phyloP scores from a whole-genome alignment of 1,284 basidiomycete genomes.

The Xanthoconium separans region DNA sequence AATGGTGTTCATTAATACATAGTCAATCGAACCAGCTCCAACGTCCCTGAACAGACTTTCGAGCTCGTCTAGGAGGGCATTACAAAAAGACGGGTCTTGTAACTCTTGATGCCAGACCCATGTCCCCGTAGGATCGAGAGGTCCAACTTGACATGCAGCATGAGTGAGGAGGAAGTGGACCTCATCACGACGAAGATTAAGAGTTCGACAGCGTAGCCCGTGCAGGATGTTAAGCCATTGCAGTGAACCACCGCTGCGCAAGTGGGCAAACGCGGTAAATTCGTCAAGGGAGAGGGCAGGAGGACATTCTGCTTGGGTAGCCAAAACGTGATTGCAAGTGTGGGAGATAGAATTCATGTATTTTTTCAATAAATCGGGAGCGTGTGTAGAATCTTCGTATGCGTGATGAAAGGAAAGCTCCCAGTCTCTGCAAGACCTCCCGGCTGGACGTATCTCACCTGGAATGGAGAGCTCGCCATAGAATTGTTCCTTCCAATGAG shows the following conservation, averaged over 20 bases:
- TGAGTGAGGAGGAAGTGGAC: conserved; percentile 41
- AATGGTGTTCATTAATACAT: not conserved
- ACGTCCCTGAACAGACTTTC: not conserved
- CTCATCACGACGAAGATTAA: conserved; percentile 37
- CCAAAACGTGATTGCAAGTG: conserved; percentile 40
- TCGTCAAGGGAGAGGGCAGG: conserved; percentile 42
- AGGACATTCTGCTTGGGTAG: conserved; percentile 37
- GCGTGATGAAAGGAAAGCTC: not conserved
- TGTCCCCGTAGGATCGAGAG: conserved; percentile 5
- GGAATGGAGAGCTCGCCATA: not conserved
- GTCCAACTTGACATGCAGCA: conserved; percentile 42
- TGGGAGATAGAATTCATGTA: conserved; percentile 29
- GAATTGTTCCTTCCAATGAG: not conserved
- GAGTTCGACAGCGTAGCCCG: conserved; percentile 36
- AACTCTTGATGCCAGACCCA: conserved; percentile 38
- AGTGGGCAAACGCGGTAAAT: conserved; percentile 38
- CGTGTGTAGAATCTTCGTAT: not conserved
- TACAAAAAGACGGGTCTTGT: conserved; percentile 29
- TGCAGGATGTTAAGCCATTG: conserved; percentile 52
- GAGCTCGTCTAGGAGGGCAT: conserved; percentile 34
- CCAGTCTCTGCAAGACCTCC: not conserved
- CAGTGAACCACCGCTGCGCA: conserved; percentile 42
- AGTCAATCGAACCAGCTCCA: not conserved
- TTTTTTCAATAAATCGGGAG: not conserved
- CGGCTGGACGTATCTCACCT: not conserved